phyloP scores from a whole-genome alignment of 2,329 filamentous ascomycete species.

The Diaporthe sp. region DNA sequence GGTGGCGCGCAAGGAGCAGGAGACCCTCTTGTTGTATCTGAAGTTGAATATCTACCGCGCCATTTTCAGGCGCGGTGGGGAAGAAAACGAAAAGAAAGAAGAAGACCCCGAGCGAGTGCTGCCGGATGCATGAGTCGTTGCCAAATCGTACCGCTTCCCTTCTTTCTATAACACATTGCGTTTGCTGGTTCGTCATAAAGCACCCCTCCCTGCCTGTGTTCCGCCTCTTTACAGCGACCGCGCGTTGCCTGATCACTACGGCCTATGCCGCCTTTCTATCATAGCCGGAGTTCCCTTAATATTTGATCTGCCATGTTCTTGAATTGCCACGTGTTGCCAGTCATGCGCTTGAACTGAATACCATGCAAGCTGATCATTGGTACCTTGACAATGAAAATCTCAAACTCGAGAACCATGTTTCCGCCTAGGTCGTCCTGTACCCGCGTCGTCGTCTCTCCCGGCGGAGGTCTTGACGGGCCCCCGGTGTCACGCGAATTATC shows the following conservation, averaged over 20 bases:
- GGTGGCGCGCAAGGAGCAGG: constrained; percentile 10
- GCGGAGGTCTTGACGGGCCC: constrained; percentile 69
- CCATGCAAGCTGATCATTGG: constrained; percentile 93
- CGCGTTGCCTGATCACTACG: neutral
- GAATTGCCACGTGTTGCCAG: constrained; percentile 97
- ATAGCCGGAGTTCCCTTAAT: constrained; percentile 86
- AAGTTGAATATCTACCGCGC: neutral
- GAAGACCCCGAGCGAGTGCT: constrained; percentile 8
- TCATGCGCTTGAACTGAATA: constrained; percentile 97
- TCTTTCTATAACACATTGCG: constrained; percentile 28
- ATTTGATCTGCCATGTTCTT: constrained; percentile 99
- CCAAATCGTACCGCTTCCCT: constrained; percentile 27
- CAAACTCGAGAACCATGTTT: constrained; percentile 88
- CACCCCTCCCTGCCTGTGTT: neutral
- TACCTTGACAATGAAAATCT: constrained; percentile 98
- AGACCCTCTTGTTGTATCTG: constrained; percentile 17
- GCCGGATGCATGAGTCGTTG: constrained; percentile 34
- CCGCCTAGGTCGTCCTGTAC: constrained; percentile 91
- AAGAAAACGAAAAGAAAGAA: constrained; percentile 19
- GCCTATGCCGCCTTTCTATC: constrained; percentile 45
- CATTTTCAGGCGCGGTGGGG: neutral
- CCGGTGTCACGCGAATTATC: constrained; percentile 65
- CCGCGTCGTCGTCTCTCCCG: constrained; percentile 91
- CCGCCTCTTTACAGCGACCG: constrained; percentile 13
- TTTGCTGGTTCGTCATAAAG: constrained; percentile 26